phyloP scores from a whole-genome alignment of 2,329 filamentous ascomycete species.

The Microsporum canis region DNA sequence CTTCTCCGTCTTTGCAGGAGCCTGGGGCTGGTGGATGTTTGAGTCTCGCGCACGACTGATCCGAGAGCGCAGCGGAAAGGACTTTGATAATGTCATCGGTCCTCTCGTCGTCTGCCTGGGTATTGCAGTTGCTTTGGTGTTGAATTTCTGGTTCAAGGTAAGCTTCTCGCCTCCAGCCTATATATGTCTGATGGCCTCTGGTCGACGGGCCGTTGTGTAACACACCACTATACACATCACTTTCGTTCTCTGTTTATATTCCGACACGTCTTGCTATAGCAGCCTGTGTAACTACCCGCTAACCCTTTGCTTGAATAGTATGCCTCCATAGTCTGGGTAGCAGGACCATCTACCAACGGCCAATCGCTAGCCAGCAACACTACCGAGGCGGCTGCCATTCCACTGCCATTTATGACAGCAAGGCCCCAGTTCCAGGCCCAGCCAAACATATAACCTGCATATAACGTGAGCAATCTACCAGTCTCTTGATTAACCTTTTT shows the following conservation, averaged over 20 bases:
- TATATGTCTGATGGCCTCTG: neutral
- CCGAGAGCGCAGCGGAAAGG: constrained; percentile 70
- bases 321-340: constrained; percentile 16
- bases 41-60: constrained; percentile 68
- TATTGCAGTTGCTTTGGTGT: constrained; percentile 61
- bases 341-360: neutral
- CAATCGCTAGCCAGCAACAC: neutral
- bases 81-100: constrained; percentile 82
- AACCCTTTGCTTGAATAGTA: constrained; percentile 16
- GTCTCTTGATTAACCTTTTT: neutral
- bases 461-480: neutral
- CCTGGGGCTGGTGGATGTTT: constrained; percentile 82
- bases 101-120: constrained; percentile 74
- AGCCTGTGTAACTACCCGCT: neutral
- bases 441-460: neutral
- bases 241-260: neutral
- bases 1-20: constrained; percentile 70
- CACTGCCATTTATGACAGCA: neutral
- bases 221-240: neutral
- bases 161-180: constrained; percentile 2
- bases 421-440: neutral
- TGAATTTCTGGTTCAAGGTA: constrained; percentile 80
- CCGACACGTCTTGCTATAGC: neutral
- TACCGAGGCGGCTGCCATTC: neutral
- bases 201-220: neutral